A percentile compares a stretch with the other conserved stretches of the same genome.
phyloP scores from a whole-genome alignment of 2,329 filamentous ascomycete species.

The Neopestalotiopsis sp. region DNA sequence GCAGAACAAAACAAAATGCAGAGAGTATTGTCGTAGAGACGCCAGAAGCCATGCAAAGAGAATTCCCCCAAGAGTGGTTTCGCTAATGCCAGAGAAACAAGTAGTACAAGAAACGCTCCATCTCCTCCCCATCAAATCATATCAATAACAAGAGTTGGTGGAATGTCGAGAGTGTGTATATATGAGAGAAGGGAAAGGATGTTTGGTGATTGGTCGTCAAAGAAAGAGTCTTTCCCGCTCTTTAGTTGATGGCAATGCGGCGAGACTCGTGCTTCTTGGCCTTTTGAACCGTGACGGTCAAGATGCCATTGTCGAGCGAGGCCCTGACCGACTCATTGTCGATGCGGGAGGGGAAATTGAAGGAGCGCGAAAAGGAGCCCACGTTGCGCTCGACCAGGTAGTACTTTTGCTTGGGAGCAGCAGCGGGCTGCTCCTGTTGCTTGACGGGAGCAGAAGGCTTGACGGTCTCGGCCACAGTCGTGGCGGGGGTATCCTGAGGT shows the following conservation, averaged over 20 bases:
- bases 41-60: neutral
- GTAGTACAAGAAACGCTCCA: neutral
- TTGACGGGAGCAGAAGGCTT: slow-evolving; percentile 32
- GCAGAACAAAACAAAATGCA: neutral
- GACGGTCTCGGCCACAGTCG: slow-evolving; percentile 39
- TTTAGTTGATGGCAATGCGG: slow-evolving; percentile 61
- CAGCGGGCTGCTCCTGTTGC: slow-evolving; percentile 26
- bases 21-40: neutral
- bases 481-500: slow-evolving; percentile 27
- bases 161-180: neutral
- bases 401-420: slow-evolving; percentile 58
- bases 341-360: slow-evolving; percentile 70
- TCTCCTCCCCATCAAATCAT: neutral
- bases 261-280: slow-evolving; percentile 62
- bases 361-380: slow-evolving; percentile 71
- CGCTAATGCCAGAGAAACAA: neutral
- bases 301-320: slow-evolving; percentile 68
- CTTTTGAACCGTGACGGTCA: slow-evolving; percentile 71
- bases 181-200: no score
- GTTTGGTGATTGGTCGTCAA: neutral
- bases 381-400: slow-evolving; percentile 59
- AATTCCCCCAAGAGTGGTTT: neutral
- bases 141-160: neutral
- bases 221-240: neutral
- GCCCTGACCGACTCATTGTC: slow-evolving; percentile 68